Percentiles rank a stretch among this genome's conserved stretches.
phyloP scores from a whole-genome alignment of 2,329 filamentous ascomycete genomes.

The Aaosphaeria arxii region DNA sequence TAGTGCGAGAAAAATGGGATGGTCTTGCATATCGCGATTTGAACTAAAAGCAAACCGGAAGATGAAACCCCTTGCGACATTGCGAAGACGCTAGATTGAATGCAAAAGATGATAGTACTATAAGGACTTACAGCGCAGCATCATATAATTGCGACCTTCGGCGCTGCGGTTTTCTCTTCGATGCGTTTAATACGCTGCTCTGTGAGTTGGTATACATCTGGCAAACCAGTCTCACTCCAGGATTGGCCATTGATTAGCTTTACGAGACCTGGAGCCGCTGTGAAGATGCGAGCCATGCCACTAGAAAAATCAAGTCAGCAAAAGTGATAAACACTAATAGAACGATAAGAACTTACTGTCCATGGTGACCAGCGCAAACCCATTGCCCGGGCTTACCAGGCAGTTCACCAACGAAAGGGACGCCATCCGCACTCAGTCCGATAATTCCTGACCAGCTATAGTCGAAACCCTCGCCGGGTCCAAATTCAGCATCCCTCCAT shows the following conservation, averaged over 20 bases:
- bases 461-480: constrained; percentile 26
- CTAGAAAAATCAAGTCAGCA: constrained; percentile 3
- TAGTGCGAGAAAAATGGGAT: too few relatives aligned
- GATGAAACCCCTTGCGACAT: too few relatives aligned
- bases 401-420: constrained; percentile 21
- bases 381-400: constrained; percentile 21
- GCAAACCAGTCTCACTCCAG: constrained; percentile 18
- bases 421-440: constrained; percentile 21
- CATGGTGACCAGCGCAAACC: constrained; percentile 27
- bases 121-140: background rate
- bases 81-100: too few relatives aligned
- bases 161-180: background rate
- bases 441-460: constrained; percentile 30
- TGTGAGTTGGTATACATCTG: constrained; percentile 20
- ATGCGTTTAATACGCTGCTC: constrained; percentile 8
- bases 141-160: constrained; percentile 7
- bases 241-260: constrained; percentile 18
- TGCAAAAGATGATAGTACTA: too few relatives aligned
- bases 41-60: too few relatives aligned
- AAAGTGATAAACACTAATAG: constrained; percentile 1
- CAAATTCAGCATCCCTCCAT: constrained; percentile 19
- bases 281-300: constrained; percentile 26
- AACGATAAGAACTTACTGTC: constrained; percentile 15
- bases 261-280: constrained; percentile 22
- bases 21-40: too few relatives aligned